phyloP scores from a whole-genome alignment of 805 yeast genomes.

The Candida oleophila region DNA sequence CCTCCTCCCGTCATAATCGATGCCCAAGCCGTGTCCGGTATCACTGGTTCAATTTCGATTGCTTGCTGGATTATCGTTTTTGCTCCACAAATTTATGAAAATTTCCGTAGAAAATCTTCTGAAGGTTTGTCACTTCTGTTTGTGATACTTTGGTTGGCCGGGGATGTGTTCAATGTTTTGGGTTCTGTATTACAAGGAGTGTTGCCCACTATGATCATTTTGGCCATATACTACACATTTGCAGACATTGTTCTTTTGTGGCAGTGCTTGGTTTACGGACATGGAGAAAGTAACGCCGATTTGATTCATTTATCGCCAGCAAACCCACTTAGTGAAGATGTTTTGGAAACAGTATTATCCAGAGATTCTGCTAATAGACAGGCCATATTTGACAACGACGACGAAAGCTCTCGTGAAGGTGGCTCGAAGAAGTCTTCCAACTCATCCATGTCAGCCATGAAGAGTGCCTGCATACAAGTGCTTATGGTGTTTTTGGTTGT shows the following conservation, averaged over 20 bases:
- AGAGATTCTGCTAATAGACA: slow-evolving; percentile 24
- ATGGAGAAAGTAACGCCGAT: slow-evolving; percentile 54
- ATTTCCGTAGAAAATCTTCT: slow-evolving; percentile 77
- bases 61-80: slow-evolving; percentile 98
- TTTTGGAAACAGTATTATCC: slow-evolving; percentile 58
- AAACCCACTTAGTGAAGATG: slow-evolving; percentile 74
- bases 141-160: slow-evolving; percentile 87
- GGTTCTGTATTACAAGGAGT: slow-evolving; percentile 91
- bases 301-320: slow-evolving; percentile 86
- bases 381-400: slow-evolving; percentile 12
- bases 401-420: slow-evolving; percentile 23
- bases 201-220: slow-evolving; percentile 88
- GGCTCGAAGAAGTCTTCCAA: slow-evolving; percentile 4
- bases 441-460: slow-evolving; percentile 17
- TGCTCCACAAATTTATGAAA: slow-evolving; percentile 95
- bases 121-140: slow-evolving; percentile 89
- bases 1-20: slow-evolving; percentile 66
- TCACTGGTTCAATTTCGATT: slow-evolving; percentile 82
- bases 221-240: slow-evolving; percentile 88
- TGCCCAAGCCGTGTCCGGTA: slow-evolving; percentile 73
- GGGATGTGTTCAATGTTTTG: slow-evolving; percentile 89
- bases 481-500: slow-evolving; percentile 68
- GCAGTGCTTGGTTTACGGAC: slow-evolving; percentile 82
- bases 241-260: slow-evolving; percentile 83
- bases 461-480: slow-evolving; percentile 25